Conservation (phyloP, 495 filamentous ascomycete genomes). For the Parachaetomium inaequale region DNA sequence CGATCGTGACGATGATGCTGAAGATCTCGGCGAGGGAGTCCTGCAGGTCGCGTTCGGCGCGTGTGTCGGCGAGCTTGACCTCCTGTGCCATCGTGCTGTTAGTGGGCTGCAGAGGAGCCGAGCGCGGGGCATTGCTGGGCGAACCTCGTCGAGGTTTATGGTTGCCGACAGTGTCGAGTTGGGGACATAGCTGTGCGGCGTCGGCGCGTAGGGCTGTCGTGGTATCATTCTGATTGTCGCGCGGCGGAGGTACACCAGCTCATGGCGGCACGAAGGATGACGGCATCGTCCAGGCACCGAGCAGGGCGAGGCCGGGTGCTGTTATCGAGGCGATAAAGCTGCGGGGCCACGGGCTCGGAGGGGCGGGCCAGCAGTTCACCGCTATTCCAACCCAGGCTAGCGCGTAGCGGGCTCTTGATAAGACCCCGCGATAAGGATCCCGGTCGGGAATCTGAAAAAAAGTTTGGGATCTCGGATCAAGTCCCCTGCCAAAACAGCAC, state of each 20-base stretch:
- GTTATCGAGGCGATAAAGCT: constrained; percentile 8
- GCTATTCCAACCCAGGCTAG: background rate
- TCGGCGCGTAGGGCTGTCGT: constrained; percentile 73
- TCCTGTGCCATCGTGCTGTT: constrained; percentile 58
- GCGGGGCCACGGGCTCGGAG: background rate
- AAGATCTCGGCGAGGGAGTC: constrained; percentile 97
- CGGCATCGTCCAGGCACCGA: background rate
- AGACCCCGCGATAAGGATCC: constrained; percentile 24
- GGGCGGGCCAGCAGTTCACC: constrained; percentile 6
- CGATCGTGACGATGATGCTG: constrained; percentile 92
- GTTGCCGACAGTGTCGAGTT: constrained; percentile 74
- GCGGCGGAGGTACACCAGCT: background rate
- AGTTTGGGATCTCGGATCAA: constrained; percentile 22
- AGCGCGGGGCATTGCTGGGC: constrained; percentile 27
- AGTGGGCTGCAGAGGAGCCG: constrained; percentile 1
- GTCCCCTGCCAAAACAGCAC: background rate
- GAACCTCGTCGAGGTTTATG: constrained; percentile 86
- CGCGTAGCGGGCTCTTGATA: background rate
- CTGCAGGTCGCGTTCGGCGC: constrained; percentile 85
- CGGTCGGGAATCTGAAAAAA: constrained; percentile 24
- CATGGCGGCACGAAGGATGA: constrained; percentile 16
- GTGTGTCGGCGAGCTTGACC: constrained; percentile 82
- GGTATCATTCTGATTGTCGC: constrained; percentile 35
- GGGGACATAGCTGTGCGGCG: constrained; percentile 85
- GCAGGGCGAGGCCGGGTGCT: background rate